Evolutionary conservation across 495 filamentous ascomycete genomes (phyloP).

Genomic region (Penicillium simplicissimum): DNA sequence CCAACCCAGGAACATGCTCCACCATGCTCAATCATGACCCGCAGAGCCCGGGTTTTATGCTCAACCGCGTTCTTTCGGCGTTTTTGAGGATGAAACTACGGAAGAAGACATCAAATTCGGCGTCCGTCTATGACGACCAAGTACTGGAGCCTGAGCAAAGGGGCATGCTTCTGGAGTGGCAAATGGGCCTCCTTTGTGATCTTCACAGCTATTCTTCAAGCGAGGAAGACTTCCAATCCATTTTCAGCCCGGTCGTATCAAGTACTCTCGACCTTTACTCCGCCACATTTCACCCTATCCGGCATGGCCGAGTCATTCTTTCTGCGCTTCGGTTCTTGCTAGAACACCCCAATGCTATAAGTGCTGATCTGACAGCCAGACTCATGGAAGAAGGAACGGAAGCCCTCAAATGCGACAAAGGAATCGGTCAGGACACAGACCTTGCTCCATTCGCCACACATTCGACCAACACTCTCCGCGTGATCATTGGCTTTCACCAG

Average conservation of each 20-base stretch:
- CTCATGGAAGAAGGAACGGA: slow-evolving; percentile 41
- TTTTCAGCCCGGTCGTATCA: slow-evolving; percentile 32
- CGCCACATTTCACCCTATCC: slow-evolving; percentile 41
- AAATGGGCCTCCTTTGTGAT: slow-evolving; percentile 46
- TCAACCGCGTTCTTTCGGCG: slow-evolving; percentile 49
- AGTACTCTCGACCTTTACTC: slow-evolving; percentile 47
- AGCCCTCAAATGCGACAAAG: slow-evolving; percentile 26
- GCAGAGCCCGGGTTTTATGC: slow-evolving; percentile 41
- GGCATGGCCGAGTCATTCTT: slow-evolving; percentile 47
- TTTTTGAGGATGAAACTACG: slow-evolving; percentile 48
- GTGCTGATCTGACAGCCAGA: slow-evolving; percentile 28
- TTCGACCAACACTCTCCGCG: slow-evolving; percentile 55
- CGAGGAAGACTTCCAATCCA: slow-evolving; percentile 35
- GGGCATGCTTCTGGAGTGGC: slow-evolving; percentile 58
- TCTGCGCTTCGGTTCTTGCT: slow-evolving; percentile 42
- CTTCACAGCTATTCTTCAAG: slow-evolving; percentile 28
- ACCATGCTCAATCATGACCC: slow-evolving; percentile 33
- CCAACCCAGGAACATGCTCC: slow-evolving; percentile 29
- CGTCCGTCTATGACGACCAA: slow-evolving; percentile 45
- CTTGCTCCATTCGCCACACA: slow-evolving; percentile 56
- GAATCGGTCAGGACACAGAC: slow-evolving; percentile 54
- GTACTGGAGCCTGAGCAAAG: slow-evolving; percentile 35
- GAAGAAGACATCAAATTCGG: slow-evolving; percentile 26
- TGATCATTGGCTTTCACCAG: slow-evolving; percentile 56
- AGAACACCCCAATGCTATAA: slow-evolving; percentile 37